phyloP scores from a whole-genome alignment of 164 flowering plant genomes.

The Houttuynia cordata region DNA sequence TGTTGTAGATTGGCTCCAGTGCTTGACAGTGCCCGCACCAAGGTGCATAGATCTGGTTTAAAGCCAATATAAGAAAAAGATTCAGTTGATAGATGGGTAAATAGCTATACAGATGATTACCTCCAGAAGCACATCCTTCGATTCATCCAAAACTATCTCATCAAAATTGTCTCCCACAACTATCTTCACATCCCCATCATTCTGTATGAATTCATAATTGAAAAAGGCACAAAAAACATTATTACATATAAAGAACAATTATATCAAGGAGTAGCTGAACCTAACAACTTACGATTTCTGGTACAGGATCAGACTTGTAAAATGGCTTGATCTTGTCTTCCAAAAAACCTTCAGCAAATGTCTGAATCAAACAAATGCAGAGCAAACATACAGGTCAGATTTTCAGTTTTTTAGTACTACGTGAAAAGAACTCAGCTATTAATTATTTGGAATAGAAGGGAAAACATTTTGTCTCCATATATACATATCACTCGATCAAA shows the following conservation, averaged over 20 bases:
- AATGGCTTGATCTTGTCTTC: conserved; percentile 86
- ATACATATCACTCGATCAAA: too few relatives aligned
- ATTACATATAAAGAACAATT: background rate
- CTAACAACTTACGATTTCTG: conserved; percentile 51
- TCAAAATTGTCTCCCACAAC: conserved; percentile 90
- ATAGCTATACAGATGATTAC: conserved; percentile 18
- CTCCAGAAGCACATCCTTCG: conserved; percentile 99
- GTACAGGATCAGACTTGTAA: conserved; percentile 89
- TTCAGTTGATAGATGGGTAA: background rate
- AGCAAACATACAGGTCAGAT: background rate
- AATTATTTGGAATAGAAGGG: too few relatives aligned
- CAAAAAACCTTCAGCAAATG: conserved; percentile 60
- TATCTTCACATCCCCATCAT: conserved; percentile 81
- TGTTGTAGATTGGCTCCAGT: conserved; percentile 83
- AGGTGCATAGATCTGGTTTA: conserved; percentile 79
- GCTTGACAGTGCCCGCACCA: conserved; percentile 99
- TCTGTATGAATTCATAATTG: conserved; percentile 28
- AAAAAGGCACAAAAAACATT: background rate
- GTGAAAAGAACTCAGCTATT: too few relatives aligned
- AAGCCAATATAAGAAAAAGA: background rate
- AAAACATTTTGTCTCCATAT: too few relatives aligned
- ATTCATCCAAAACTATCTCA: conserved; percentile 85
- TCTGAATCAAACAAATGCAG: conserved; percentile 20
- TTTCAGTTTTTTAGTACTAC: too few relatives aligned
- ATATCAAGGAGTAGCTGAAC: background rate